Evolutionary conservation across 257 asterid species (phyloP).

Genomic region (Ilex asprella): DNA sequence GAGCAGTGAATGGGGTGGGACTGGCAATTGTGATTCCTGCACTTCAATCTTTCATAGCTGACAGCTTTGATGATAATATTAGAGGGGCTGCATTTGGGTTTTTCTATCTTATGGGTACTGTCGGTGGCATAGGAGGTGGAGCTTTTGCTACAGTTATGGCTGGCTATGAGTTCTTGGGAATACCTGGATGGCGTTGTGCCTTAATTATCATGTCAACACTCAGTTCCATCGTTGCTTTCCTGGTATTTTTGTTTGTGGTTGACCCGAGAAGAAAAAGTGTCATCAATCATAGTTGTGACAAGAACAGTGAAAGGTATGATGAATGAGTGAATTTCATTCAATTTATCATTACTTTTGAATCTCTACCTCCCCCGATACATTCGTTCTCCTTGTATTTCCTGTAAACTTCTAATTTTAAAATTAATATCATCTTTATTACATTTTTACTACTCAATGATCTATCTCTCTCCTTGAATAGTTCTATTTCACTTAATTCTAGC

Average conservation of each 20-base stretch:
- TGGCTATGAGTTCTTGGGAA: constrained; percentile 62
- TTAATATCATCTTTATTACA: too few species aligned
- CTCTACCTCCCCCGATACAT: too few species aligned
- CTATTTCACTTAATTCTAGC: too few species aligned
- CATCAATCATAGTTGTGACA: constrained; percentile 27
- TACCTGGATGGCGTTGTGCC: constrained; percentile 90
- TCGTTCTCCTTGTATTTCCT: too few species aligned
- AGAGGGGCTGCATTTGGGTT: constrained; percentile 94
- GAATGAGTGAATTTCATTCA: neutral
- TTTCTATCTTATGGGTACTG: constrained; percentile 69
- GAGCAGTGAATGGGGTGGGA: constrained; percentile 87
- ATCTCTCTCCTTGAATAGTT: too few species aligned
- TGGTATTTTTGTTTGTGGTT: constrained; percentile 69
- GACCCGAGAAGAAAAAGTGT: constrained; percentile 49
- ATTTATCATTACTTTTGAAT: neutral
- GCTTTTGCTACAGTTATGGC: constrained; percentile 98
- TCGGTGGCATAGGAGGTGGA: constrained; percentile 99
- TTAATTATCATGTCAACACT: constrained; percentile 65
- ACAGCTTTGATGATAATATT: constrained; percentile 70
- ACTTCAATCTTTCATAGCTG: constrained; percentile 91
- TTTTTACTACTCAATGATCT: too few species aligned
- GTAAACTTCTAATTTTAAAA: too few species aligned
- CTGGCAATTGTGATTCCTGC: constrained; percentile 95
- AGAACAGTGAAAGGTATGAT: constrained; percentile 46
- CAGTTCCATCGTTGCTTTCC: constrained; percentile 72